Evolutionary conservation across 2,329 filamentous ascomycete genomes (phyloP).

Genomic region (Corinectria fuckeliana): DNA sequence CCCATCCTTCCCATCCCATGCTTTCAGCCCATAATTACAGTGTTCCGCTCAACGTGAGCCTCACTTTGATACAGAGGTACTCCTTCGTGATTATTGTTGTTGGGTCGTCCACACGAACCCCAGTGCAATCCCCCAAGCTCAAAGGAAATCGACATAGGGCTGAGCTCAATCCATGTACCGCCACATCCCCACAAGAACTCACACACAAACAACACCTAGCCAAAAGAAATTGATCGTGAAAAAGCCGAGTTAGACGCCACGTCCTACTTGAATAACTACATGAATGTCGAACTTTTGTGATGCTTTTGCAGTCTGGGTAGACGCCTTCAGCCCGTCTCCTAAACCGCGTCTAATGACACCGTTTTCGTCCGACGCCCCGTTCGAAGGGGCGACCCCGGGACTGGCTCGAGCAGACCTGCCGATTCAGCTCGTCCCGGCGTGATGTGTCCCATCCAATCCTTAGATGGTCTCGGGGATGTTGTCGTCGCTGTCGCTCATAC

Average conservation of each 20-base stretch:
- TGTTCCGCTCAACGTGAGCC: not conserved
- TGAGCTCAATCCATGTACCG: not conserved
- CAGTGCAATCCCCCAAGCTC: not conserved
- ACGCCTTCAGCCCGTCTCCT: slow-evolving; percentile 30
- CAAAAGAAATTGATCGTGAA: slow-evolving; percentile 31
- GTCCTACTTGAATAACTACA: slow-evolving; percentile 39
- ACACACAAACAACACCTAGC: slow-evolving; percentile 1
- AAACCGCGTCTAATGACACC: slow-evolving; percentile 37
- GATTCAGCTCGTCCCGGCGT: slow-evolving; percentile 23
- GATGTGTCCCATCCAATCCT: slow-evolving; percentile 28
- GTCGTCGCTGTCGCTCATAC: slow-evolving; percentile 93
- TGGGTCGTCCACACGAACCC: not conserved
- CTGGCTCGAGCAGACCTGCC: slow-evolving; percentile 26
- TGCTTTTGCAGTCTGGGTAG: slow-evolving; percentile 33
- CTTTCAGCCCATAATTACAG: not conserved
- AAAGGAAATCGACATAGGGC: not conserved
- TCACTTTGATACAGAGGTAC: not conserved
- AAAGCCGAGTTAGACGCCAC: slow-evolving; percentile 39
- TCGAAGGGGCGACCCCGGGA: slow-evolving; percentile 21
- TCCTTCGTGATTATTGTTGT: not conserved
- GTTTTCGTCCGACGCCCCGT: slow-evolving; percentile 34
- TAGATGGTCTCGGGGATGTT: slow-evolving; percentile 59
- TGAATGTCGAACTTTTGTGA: slow-evolving; percentile 39
- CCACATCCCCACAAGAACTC: not conserved
- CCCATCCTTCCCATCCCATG: not conserved